Base-by-base conservation (phyloP, 75 land plant species). In the Larix kaempferi region DNA sequence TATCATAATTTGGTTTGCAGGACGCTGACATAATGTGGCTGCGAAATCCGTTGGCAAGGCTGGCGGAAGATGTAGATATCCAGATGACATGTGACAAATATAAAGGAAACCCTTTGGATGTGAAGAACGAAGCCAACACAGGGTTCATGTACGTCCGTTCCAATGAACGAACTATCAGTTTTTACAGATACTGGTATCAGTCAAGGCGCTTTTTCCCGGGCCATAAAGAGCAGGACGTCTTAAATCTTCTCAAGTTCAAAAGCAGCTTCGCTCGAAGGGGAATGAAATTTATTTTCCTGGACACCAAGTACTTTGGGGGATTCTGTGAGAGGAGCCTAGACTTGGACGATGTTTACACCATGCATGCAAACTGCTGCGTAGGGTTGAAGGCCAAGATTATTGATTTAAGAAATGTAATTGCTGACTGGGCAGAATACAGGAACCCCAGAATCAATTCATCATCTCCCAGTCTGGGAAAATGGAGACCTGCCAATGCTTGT, bases 331-430 rank as follows among this genome's bases (percentile, higher is more conserved):
- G 66, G 56, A 57, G 59, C 77, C 35, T 62, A 56, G 66, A 73
- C 60, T 41, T 85, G 56, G 72, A 74, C 71, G 69, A 85, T 33
- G 82, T 79, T 21, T 67, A 62, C 60, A 86, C 87, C 41, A 86
- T 86, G 87, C 87, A 86, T 56, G 87, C 87, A 41, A 86, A 62
- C 41, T 86, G 87, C 65, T 86, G 87, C 77, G 84, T 75, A 71
- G 87, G 87, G 17, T 74, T 86, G 15, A 71, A 80, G 61, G 78
- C 80, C 6, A 86, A 86, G 82, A 62, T 86, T 4, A 39, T 49
- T 27, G 87, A 86, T 76, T 39, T 86, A n/a, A 74, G 82, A 21
- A 59, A 75, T 19, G 39, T 71, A 2, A 22, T 86, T 44, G 82
- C 79, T 35, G 82, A 84, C 52, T 90, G 92, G 92, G 35, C 78